Evolutionary conservation across 2,329 filamentous ascomycete species (phyloP).

Genomic region (Ceratocystis albifundus): DNA sequence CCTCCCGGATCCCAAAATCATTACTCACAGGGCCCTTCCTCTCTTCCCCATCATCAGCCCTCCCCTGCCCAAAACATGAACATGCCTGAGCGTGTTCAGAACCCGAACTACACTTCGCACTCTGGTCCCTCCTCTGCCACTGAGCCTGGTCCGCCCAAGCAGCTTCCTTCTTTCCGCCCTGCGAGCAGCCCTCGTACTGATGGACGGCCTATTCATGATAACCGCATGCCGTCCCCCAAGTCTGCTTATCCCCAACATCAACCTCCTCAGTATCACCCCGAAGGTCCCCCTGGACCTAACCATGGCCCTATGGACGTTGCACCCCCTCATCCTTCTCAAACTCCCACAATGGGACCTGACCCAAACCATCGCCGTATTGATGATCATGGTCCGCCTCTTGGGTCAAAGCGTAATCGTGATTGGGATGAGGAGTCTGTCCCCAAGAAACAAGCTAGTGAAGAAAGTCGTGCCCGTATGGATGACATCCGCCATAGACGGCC

Average conservation of each 20-base stretch:
- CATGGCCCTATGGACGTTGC: constrained; percentile 54
- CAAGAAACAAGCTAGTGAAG: constrained; percentile 84
- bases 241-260: constrained; percentile 72
- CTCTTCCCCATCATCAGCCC: constrained; percentile 29
- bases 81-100: constrained; percentile 38
- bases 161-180: constrained; percentile 53
- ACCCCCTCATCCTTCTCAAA: constrained; percentile 40
- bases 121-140: constrained; percentile 27
- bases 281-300: constrained; percentile 34
- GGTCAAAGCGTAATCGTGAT: constrained; percentile 74
- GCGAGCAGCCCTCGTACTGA: constrained; percentile 74
- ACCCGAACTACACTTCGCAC: constrained; percentile 50
- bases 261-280: constrained; percentile 52
- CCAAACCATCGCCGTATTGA: constrained; percentile 48
- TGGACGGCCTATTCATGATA: constrained; percentile 69
- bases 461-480: constrained; percentile 74
- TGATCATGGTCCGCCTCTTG: constrained; percentile 69
- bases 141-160: constrained; percentile 21
- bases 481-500: constrained; percentile 69
- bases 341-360: constrained; percentile 47
- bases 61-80: constrained; percentile 32
- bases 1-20: constrained; percentile 41
- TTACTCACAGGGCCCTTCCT: constrained; percentile 29
- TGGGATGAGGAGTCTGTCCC: constrained; percentile 74
- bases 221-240: constrained; percentile 81